These are phyloP conservation scores for Quercus dentata DNA, from an alignment of 306 rosid species.

Conservation along the genomic window DNA sequence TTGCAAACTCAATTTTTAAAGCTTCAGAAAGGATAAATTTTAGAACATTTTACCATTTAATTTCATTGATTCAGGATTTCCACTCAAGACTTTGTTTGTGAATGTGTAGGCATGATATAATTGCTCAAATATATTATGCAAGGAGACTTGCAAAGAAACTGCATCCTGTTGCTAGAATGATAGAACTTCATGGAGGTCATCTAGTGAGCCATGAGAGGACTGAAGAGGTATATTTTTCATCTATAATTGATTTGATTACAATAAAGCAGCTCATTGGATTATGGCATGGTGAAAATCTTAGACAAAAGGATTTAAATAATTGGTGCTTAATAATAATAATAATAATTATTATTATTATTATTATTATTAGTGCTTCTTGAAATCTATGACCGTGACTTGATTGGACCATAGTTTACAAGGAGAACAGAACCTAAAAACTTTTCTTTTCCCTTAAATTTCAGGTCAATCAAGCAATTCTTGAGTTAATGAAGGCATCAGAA, in stretches of 20 bases:
- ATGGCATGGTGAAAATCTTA: background rate
- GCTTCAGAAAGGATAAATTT: background rate
- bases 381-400: background rate
- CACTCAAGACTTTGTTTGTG: conserved; percentile 12
- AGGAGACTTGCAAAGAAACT: conserved; percentile 77
- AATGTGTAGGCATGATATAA: conserved; percentile 68
- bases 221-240: conserved; percentile 63
- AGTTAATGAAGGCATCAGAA: conserved; percentile 71
- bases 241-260: background rate
- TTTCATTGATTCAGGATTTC: conserved; percentile 9
- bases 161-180: conserved; percentile 85
- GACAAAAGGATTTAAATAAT: background rate
- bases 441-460: conserved; percentile 27
- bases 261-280: background rate
- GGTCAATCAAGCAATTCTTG: conserved; percentile 86
- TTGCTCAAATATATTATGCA: conserved; percentile 79
- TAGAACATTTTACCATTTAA: background rate
- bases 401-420: conserved; percentile 1
- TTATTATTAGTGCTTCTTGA: background rate
- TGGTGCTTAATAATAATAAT: too few species aligned
- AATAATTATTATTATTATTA: too few species aligned
- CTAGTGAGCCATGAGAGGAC: conserved; percentile 89
- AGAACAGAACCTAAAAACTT: conserved; percentile 14
- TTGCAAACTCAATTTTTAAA: background rate
- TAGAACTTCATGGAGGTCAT: conserved; percentile 94